These are phyloP conservation scores for Saturnispora gosingensis DNA, from an alignment of 805 yeast genomes.

Conservation along the genomic window DNA sequence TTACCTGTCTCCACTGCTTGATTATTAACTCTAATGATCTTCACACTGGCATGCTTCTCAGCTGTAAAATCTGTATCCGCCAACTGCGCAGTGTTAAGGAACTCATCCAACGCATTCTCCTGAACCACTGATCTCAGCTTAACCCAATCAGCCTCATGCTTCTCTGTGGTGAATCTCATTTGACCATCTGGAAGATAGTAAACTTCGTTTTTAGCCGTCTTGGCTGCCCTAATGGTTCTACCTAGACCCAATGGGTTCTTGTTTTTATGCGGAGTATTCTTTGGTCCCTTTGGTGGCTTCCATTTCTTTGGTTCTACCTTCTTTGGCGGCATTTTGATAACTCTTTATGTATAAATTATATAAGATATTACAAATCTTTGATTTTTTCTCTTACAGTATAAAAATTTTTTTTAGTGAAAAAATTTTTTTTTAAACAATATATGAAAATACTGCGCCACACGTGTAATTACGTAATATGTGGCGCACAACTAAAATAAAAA, in stretches of 20 bases:
- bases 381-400: not conserved
- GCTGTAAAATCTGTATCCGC: slow-evolving; percentile 97
- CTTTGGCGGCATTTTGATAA: slow-evolving; percentile 11
- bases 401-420: not conserved
- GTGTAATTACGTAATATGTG: too few relatives aligned
- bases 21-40: slow-evolving; percentile 65
- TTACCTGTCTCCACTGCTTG: slow-evolving; percentile 58
- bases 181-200: slow-evolving; percentile 78
- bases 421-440: not conserved
- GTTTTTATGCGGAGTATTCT: slow-evolving; percentile 76
- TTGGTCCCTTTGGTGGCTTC: slow-evolving; percentile 90
- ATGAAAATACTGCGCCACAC: not conserved
- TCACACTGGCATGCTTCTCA: slow-evolving; percentile 72
- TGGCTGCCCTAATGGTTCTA: slow-evolving; percentile 66
- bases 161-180: slow-evolving; percentile 78
- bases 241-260: slow-evolving; percentile 83
- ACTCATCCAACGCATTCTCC: slow-evolving; percentile 88
- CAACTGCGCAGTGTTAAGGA: slow-evolving; percentile 86
- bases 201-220: slow-evolving; percentile 59
- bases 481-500: too few relatives aligned
- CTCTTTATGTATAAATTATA: not conserved
- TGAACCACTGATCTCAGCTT: slow-evolving; percentile 90
- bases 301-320: slow-evolving; percentile 50
- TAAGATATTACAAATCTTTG: not conserved
- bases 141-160: slow-evolving; percentile 81